Base-by-base conservation (phyloP, 2,329 filamentous ascomycete species). In the Colletotrichum kahawae region DNA sequence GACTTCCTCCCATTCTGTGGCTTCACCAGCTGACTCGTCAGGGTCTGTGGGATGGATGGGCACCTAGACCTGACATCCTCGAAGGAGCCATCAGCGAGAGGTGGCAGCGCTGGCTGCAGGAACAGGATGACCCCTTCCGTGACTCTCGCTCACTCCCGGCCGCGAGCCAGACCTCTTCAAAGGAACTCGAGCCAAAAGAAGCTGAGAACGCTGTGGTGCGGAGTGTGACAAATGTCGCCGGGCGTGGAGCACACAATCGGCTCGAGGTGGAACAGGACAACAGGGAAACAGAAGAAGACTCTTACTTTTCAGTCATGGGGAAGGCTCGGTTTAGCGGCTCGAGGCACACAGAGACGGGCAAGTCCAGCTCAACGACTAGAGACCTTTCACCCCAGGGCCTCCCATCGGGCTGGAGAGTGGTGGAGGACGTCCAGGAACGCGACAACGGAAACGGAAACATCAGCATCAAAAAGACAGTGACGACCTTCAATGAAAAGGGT, bases 1-100 rank as follows among this genome's bases (percentile, higher is more conserved):
- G 85, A 4, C 84, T 88, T 78, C 85, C 87, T 3, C 80, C 82
- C 9, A 82, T 81, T 65, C 84, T 86, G 56, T 90, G 87, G 86
- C 80, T 86, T 59, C 76, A 77, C 59, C 76, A 77, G 38, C 76
- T 77, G 21, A 77, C 70, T 12, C 71, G 76, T 7, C 76, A 77
- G 60, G 75, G 76, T 21, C 71, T 77, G 8, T 77, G 75, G 76
- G 76, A 77, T 21, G 76, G 76, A 27, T 77, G 76, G 76, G 71
- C 71, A 18, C 36, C 76, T 7, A 71, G 71, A 14, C 75, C 76
- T 8, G 71, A 71, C 31, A 63, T 75, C 24, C 21, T 77, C 34
- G 71, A 77, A 4, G 72, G 67, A 18, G 65, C 67, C 38, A 69
- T 75, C 43, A 75, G 68, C 34, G 71, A 77, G 38, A 71, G 76